Evolutionary conservation across 2,329 filamentous ascomycete genomes (phyloP).

Genomic region (Claviceps africana): DNA sequence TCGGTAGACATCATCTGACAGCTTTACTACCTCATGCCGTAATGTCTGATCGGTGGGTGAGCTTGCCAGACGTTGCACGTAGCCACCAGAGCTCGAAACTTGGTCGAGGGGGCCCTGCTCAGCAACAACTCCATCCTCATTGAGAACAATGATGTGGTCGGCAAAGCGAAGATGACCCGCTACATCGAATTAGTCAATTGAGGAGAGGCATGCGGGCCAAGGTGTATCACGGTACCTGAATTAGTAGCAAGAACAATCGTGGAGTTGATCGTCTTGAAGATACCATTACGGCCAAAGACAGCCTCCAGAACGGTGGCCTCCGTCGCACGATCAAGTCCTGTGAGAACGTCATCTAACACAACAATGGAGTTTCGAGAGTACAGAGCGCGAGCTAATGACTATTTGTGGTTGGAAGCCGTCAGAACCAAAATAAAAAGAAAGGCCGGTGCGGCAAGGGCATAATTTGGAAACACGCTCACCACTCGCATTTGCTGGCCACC

Average conservation of each 20-base stretch:
- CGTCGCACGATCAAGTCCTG: slow-evolving; percentile 23
- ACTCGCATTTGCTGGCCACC: slow-evolving; percentile 16
- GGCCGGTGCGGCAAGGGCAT: not conserved
- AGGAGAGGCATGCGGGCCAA: not conserved
- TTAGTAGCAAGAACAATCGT: slow-evolving; percentile 17
- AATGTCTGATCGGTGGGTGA: slow-evolving; percentile 1
- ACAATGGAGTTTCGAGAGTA: slow-evolving; percentile 13
- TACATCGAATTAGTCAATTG: slow-evolving; percentile 1
- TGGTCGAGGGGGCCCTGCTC: slow-evolving; percentile 10
- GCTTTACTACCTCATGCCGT: slow-evolving; percentile 3
- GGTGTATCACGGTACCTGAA: slow-evolving; percentile 7
- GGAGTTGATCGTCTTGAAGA: slow-evolving; percentile 12
- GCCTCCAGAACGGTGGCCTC: slow-evolving; percentile 22
- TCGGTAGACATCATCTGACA: slow-evolving; percentile 8
- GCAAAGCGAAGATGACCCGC: slow-evolving; percentile 12
- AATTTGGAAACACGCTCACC: slow-evolving; percentile 1
- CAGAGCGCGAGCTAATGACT: slow-evolving; percentile 14
- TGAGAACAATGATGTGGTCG: slow-evolving; percentile 13
- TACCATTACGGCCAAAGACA: slow-evolving; percentile 20
- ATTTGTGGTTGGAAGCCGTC: not conserved
- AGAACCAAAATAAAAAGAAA: not conserved
- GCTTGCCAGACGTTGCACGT: slow-evolving; percentile 2
- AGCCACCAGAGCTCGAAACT: slow-evolving; percentile 3
- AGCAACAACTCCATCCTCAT: slow-evolving; percentile 10
- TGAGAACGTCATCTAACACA: slow-evolving; percentile 21